These are phyloP conservation scores for Paraglomus occultum DNA, from an alignment of 192 early-diverging fungal genomes.

Conservation along the genomic window DNA sequence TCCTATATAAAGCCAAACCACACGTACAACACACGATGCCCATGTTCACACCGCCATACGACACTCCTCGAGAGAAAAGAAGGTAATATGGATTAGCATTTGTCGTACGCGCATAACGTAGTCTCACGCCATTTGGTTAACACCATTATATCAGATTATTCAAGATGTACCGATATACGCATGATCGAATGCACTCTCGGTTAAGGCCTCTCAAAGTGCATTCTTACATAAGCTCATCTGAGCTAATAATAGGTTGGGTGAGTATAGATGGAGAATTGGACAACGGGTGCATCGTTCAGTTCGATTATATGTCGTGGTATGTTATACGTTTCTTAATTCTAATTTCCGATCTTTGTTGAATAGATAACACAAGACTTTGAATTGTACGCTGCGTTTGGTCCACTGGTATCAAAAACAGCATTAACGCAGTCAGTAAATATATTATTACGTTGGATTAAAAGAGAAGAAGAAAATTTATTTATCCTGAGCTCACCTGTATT, in stretches of 20 bases:
- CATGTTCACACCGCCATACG: slow-evolving; percentile 57
- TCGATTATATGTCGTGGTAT: not conserved
- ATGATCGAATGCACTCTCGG: slow-evolving; percentile 55
- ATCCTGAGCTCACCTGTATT: slow-evolving; percentile 74
- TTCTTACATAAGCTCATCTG: slow-evolving; percentile 48
- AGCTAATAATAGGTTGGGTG: slow-evolving; percentile 67
- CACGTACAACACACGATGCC: slow-evolving; percentile 69
- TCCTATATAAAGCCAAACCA: slow-evolving; percentile 63
- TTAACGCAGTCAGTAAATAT: slow-evolving; percentile 65
- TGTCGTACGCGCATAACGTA: not conserved
- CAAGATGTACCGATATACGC: slow-evolving; percentile 58
- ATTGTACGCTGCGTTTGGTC: slow-evolving; percentile 66
- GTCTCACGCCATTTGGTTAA: not conserved
- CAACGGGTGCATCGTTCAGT: not conserved
- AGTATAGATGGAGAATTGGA: not conserved
- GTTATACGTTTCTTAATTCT: not conserved
- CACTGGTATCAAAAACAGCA: slow-evolving; percentile 57
- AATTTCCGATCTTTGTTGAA: not conserved
- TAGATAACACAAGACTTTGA: slow-evolving; percentile 67
- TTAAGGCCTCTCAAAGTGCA: slow-evolving; percentile 53
- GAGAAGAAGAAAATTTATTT: slow-evolving; percentile 72
- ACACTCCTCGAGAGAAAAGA: slow-evolving; percentile 46
- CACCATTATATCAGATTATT: slow-evolving; percentile 41
- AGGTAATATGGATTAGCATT: slow-evolving; percentile 42
- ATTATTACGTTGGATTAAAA: slow-evolving; percentile 75